Percentiles rank a stretch among this genome's conserved stretches.
phyloP scores from a whole-genome alignment of 1,139 yeast genomes.

The Candida sojae region DNA sequence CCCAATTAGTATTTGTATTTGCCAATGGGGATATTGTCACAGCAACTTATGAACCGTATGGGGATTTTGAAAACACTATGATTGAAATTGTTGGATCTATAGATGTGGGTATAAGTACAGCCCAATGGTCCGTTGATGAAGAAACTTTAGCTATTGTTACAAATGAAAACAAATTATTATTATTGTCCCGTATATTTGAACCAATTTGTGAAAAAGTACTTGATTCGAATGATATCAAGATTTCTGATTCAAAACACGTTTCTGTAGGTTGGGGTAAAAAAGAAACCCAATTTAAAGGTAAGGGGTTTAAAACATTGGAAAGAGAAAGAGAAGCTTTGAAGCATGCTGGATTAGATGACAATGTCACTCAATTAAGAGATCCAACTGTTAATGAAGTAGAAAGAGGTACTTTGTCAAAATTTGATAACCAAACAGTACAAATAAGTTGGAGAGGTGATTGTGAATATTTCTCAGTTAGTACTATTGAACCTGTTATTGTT shows the following conservation, averaged over 20 bases:
- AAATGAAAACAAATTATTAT: slow-evolving; percentile 56
- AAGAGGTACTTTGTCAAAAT: slow-evolving; percentile 59
- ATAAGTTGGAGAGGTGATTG: slow-evolving; percentile 97
- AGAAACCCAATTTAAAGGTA: slow-evolving; percentile 96
- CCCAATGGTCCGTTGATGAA: slow-evolving; percentile 91
- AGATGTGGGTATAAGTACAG: slow-evolving; percentile 72
- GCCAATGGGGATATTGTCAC: slow-evolving; percentile 69
- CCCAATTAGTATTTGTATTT: slow-evolving; percentile 63
- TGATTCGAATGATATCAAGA: slow-evolving; percentile 60
- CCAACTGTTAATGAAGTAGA: slow-evolving; percentile 88
- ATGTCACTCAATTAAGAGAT: slow-evolving; percentile 63
- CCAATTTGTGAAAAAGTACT: slow-evolving; percentile 69
- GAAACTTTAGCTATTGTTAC: slow-evolving; percentile 79
- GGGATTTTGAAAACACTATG: slow-evolving; percentile 52
- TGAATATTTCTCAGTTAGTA: slow-evolving; percentile 71
- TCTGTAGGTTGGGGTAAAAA: slow-evolving; percentile 99
- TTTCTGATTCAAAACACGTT: slow-evolving; percentile 75
- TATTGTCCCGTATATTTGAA: slow-evolving; percentile 78
- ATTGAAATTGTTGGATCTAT: slow-evolving; percentile 84
- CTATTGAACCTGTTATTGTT: slow-evolving; percentile 54
- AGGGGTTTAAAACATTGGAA: slow-evolving; percentile 83
- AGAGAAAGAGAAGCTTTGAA: slow-evolving; percentile 60
- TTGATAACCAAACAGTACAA: slow-evolving; percentile 46
- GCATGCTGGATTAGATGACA: slow-evolving; percentile 66
- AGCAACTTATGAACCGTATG: slow-evolving; percentile 57